Conservation (phyloP, 495 filamentous ascomycete genomes). For the Neurospora sp. region DNA sequence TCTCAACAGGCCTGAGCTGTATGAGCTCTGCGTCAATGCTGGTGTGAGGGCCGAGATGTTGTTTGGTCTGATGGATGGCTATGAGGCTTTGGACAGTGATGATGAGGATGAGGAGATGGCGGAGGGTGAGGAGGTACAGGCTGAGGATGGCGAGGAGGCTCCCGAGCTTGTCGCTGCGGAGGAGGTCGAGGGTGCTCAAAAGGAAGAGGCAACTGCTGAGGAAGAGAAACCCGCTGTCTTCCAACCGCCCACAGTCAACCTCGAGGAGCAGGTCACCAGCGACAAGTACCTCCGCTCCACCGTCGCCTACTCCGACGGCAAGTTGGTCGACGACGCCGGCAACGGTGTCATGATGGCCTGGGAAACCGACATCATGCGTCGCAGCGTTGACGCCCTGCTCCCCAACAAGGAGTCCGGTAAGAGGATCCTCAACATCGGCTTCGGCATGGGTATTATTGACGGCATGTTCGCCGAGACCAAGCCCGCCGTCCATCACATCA, state of each 20-base stretch:
- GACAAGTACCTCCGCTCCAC: constrained; percentile 66
- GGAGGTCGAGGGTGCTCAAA: constrained; percentile 7
- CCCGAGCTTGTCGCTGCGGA: constrained; percentile 18
- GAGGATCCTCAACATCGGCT: constrained; percentile 80
- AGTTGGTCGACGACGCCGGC: constrained; percentile 65
- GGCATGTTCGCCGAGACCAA: constrained; percentile 61
- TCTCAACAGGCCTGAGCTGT: constrained; percentile 61
- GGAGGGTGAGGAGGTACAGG: constrained; percentile 30
- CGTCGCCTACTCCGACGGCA: constrained; percentile 62
- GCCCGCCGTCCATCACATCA: constrained; percentile 68
- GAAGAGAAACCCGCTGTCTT: constrained; percentile 18
- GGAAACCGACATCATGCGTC: constrained; percentile 85
- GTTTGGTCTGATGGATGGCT: constrained; percentile 64
- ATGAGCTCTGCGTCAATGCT: constrained; percentile 79
- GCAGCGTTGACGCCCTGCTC: constrained; percentile 47
- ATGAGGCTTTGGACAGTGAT: constrained; percentile 57
- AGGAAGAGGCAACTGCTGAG: constrained; percentile 10
- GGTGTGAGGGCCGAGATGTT: constrained; percentile 87
- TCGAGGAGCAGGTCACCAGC: constrained; percentile 44
- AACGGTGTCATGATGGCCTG: constrained; percentile 98
- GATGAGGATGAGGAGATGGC: constrained; percentile 48
- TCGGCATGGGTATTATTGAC: constrained; percentile 96
- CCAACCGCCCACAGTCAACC: constrained; percentile 18
- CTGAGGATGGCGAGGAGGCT: constrained; percentile 33
- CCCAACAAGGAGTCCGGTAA: constrained; percentile 39